Conservation (phyloP, 2,329 filamentous ascomycete genomes). For the Pestalotiopsis sp. region DNA sequence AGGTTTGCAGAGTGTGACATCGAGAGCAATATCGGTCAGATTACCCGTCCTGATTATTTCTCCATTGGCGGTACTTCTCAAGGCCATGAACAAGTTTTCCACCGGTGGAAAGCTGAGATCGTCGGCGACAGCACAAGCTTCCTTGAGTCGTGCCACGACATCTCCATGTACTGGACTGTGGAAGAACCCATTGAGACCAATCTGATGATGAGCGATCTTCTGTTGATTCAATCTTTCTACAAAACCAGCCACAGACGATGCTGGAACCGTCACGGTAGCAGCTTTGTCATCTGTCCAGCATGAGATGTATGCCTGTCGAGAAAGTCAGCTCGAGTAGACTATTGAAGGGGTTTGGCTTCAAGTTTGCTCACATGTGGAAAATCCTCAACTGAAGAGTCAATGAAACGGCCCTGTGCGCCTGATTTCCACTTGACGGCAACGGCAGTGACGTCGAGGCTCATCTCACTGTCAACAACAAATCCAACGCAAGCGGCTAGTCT, state of each 20-base stretch:
- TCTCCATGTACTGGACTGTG: neutral
- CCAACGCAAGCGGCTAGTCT: neutral
- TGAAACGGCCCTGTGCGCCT: neutral
- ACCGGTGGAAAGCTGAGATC: neutral
- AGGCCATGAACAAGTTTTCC: neutral
- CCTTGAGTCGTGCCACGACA: neutral
- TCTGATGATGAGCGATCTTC: neutral
- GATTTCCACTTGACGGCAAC: neutral
- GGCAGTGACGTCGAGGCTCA: neutral
- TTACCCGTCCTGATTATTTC: neutral
- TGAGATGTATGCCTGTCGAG: neutral
- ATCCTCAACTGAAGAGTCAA: neutral
- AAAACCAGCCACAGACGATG: neutral
- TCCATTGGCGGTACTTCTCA: neutral
- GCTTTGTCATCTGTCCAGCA: neutral
- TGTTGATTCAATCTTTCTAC: neutral
- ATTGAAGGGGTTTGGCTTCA: neutral
- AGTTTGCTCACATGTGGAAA: neutral
- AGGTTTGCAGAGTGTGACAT: neutral
- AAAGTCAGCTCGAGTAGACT: neutral
- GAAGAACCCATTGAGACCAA: neutral
- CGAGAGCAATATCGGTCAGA: neutral
- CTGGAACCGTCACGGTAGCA: neutral
- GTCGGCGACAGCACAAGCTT: neutral
- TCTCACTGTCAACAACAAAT: neutral